Base-by-base conservation (phyloP, 1,139 yeast genomes). In the Yamadazyma trypodendri region DNA sequence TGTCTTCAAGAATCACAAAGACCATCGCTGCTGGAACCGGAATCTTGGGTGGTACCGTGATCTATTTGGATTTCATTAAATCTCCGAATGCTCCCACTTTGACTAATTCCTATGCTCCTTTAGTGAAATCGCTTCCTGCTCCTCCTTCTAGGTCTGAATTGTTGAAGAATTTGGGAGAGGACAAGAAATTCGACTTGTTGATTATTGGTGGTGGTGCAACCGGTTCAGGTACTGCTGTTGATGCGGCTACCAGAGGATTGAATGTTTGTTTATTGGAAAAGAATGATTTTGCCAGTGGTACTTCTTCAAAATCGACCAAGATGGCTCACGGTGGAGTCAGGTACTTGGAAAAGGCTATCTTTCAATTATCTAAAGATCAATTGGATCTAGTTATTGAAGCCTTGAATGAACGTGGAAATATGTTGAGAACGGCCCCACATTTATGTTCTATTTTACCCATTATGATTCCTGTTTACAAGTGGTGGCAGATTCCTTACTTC, bases 241-340 rank as follows among this genome's bases (percentile, higher is more conserved):
- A 90, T 63, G 97, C 97, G 25, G 79, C 85, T 15, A 79, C 95
- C 28, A 77, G 97, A 60, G 97, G 97, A 25, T 77, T 89, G 50
- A 85, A 87, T 56, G 96, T 89, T 32, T 88, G 95, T 40, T 63
- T 90, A 43, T 75, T 90, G 45, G 97, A 90, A 63, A 83, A 84
- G 56, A 80, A 79, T 49, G 97, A 90, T 65, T 90, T 84, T 58
- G 95, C 96, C 9, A 72, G 89, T 10, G 97, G 96, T 33, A 90
- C 97, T 12, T 85, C 96, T 4, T 88, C 96, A 23, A 84, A 90
- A 55, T 85, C 95, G n/a, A 90, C 97, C 39, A 90, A 90, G 66
- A 86, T 90, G 81, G 96, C 96, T 32, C 97, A 90, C 59, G 97
- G 97, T 48, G 97, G 97, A 57, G 97, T 90, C 37, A 75, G 97